Base-by-base conservation (phyloP, 164 flowering plant species). In the Cinnamomum micranthum region DNA sequence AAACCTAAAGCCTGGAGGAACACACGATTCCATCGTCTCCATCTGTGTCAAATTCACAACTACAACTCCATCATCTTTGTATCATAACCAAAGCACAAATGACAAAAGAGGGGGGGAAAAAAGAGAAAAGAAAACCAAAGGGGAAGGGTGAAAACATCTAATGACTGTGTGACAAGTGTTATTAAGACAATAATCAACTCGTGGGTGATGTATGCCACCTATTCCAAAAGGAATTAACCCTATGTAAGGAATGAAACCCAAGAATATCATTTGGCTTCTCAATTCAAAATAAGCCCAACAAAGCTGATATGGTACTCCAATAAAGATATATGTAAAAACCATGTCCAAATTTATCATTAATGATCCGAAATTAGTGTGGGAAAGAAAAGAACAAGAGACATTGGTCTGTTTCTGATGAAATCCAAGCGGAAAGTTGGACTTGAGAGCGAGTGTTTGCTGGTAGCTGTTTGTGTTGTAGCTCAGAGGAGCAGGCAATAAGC, bases 1-100 rank as follows among this genome's bases (percentile, higher is more conserved):
- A 71, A 93, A 93, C 52, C 96, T 84, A 69, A 93, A 93, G 20
- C 98, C 98, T 0, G 98, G 98, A n/a, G 98, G 96, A 31, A 93
- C 91, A 69, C 91, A 86, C 0, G 90, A 85, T 76, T 90, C 97
- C 85, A 82, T 79, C 24, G 86, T 60, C 72, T 92, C 85, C 82
- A 80, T 65, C 82, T 81, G 77, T 80, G 83, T 86, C 75, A 84
- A 86, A 82, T 86, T 87, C 85, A 86, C 65, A 81, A 82, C 80
- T 85, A 65, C 66, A 70, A 73, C 50, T 70, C 81, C 47, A 85
- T 87, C 82, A 85, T 80, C 80, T 76, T 71, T 74, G 69, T 79
- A 84, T 84, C 41, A 59, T 31, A 76, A 41, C 47, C n/a, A 25
- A 63, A 60, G 69, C 50, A 50, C 33, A 79, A 67, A 15, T 41